These are phyloP conservation scores for Naganishia onofrii DNA, from an alignment of 768 basidiomycete genomes.

Conservation along the genomic window DNA sequence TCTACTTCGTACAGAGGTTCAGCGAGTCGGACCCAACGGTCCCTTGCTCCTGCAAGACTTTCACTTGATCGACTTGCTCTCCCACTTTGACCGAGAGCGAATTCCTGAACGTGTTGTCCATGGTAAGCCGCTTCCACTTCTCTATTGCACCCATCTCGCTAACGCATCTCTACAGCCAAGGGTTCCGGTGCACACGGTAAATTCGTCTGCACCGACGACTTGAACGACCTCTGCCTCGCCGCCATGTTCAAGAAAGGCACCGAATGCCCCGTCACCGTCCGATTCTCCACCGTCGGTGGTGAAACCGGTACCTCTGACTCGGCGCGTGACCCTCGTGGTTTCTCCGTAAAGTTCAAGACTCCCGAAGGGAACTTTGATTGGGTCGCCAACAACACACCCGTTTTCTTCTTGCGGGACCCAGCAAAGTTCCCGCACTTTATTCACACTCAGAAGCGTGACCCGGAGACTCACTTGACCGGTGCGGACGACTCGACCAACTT, in stretches of 20 bases:
- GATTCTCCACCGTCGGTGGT: constrained; percentile 57
- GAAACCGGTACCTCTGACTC: constrained; percentile 55
- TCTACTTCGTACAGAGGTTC: constrained; percentile 55
- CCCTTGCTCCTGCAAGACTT: constrained; percentile 80
- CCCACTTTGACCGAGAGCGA: constrained; percentile 61
- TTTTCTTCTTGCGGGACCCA: constrained; percentile 37
- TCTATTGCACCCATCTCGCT: constrained; percentile 31
- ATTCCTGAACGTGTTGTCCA: constrained; percentile 54
- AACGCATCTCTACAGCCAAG: constrained; percentile 51
- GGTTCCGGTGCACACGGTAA: constrained; percentile 59
- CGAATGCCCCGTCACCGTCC: constrained; percentile 46
- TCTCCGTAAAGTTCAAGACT: constrained; percentile 56
- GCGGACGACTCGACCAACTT: constrained; percentile 61
- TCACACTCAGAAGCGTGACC: constrained; percentile 62
- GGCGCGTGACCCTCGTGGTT: constrained; percentile 55
- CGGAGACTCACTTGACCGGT: constrained; percentile 87
- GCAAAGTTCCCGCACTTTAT: constrained; percentile 57
- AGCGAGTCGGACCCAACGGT: constrained; percentile 70
- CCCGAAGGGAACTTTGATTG: constrained; percentile 56
- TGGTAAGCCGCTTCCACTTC: constrained; percentile 28
- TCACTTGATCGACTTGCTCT: constrained; percentile 74
- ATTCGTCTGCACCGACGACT: constrained; percentile 54
- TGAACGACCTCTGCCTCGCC: constrained; percentile 53
- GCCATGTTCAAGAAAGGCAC: constrained; percentile 53
- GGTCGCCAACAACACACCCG: constrained; percentile 51